Conservation (phyloP, 495 filamentous ascomycete species). For the Podospora pseudoanserina region DNA sequence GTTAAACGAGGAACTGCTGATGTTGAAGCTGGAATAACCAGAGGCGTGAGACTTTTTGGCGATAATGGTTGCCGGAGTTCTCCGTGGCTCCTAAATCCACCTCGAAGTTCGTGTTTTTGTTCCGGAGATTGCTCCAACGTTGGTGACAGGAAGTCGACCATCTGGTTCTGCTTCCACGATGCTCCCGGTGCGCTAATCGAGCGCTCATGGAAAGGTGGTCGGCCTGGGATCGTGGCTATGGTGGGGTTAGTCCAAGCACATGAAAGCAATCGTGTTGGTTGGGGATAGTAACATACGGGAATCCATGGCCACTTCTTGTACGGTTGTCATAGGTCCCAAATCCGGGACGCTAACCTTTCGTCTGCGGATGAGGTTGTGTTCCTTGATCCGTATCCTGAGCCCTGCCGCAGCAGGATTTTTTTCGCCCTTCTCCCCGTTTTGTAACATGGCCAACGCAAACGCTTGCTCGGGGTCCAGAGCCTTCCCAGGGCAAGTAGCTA, state of each 20-base stretch:
- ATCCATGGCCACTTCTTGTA: conserved; percentile 65
- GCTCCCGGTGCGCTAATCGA: conserved; percentile 60
- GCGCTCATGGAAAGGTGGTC: conserved; percentile 62
- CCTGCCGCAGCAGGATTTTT: conserved; percentile 39
- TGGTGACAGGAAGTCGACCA: conserved; percentile 37
- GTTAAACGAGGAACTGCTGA: conserved; percentile 35
- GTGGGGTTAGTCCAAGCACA: conserved; percentile 27
- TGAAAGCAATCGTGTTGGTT: not conserved
- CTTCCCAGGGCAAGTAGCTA: conserved; percentile 36
- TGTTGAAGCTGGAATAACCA: conserved; percentile 47
- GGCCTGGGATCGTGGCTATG: conserved; percentile 69
- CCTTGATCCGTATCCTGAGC: conserved; percentile 48
- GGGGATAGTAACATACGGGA: conserved; percentile 58
- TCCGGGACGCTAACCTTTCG: conserved; percentile 63
- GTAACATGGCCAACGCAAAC: conserved; percentile 44
- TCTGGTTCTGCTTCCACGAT: conserved; percentile 45
- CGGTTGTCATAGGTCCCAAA: conserved; percentile 63
- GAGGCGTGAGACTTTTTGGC: conserved; percentile 48
- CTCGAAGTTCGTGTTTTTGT: conserved; percentile 26
- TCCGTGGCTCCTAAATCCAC: conserved; percentile 14
- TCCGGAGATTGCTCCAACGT: conserved; percentile 31
- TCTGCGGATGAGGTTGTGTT: conserved; percentile 50
- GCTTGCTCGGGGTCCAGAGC: conserved; percentile 51
- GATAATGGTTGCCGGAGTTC: conserved; percentile 43
- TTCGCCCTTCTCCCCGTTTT: conserved; percentile 41